These are phyloP conservation scores for Malus orientalis DNA, from an alignment of 306 rosid genomes.

Conservation along the genomic window DNA sequence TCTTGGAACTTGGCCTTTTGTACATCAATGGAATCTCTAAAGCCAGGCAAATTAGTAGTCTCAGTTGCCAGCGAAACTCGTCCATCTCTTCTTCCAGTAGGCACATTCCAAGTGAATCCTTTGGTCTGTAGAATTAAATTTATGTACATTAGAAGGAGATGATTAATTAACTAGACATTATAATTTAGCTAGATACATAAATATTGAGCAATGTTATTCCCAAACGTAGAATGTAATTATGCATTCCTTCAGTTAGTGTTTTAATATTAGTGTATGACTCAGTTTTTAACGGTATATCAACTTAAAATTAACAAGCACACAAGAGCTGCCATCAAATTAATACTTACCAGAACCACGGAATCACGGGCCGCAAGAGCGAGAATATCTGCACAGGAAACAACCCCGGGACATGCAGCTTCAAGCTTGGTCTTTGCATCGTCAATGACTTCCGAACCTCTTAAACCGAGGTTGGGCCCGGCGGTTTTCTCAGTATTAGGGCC, in stretches of 20 bases:
- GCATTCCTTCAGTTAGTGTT: too few relatives aligned
- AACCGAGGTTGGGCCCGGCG: not conserved
- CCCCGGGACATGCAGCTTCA: constrained; percentile 18
- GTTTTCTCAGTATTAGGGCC: constrained; percentile 9
- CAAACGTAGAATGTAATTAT: too few relatives aligned
- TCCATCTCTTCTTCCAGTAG: constrained; percentile 10
- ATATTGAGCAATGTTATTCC: not conserved
- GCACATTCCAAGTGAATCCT: constrained; percentile 6
- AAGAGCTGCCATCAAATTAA: too few relatives aligned
- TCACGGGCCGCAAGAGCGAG: constrained; percentile 20
- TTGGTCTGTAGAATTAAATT: not conserved
- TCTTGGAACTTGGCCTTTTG: not conserved
- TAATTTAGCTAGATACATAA: too few relatives aligned
- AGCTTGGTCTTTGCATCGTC: constrained; percentile 17
- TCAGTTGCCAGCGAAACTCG: not conserved
- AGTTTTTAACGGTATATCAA: too few relatives aligned
- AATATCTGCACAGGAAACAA: constrained; percentile 21
- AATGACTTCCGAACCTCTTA: constrained; percentile 14
- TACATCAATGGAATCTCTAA: not conserved
- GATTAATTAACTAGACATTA: not conserved
- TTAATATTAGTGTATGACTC: too few relatives aligned
- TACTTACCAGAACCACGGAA: constrained; percentile 12
- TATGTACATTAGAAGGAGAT: too few relatives aligned
- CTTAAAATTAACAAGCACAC: too few relatives aligned
- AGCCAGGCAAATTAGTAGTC: not conserved